Evolutionary conservation across 2,329 filamentous ascomycete species (phyloP).

Genomic region (Hysterium pulicare): DNA sequence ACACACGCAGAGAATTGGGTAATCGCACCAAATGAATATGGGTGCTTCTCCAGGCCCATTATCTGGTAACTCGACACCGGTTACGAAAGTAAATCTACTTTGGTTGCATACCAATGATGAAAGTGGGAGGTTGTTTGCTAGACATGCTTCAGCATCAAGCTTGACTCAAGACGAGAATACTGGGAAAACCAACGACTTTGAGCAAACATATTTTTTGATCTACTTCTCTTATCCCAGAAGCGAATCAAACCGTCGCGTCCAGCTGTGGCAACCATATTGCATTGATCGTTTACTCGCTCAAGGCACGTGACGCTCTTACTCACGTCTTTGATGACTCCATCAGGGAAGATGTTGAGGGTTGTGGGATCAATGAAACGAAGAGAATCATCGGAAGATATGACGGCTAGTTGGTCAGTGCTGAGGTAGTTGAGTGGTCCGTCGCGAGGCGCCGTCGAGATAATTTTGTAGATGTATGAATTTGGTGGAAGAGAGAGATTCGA

Average conservation of each 20-base stretch:
- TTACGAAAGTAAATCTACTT: constrained; percentile 59
- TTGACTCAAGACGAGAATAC: background rate
- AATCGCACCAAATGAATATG: constrained; percentile 34
- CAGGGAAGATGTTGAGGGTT: constrained; percentile 52
- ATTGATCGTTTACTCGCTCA: constrained; percentile 51
- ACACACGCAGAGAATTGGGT: background rate
- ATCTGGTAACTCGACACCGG: constrained; percentile 65
- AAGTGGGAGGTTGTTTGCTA: constrained; percentile 54
- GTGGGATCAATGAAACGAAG: constrained; percentile 63
- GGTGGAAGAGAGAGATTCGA: constrained; percentile 26
- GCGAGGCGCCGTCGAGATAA: constrained; percentile 31
- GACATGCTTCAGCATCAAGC: constrained; percentile 14
- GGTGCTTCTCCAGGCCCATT: constrained; percentile 47
- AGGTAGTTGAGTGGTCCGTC: constrained; percentile 29
- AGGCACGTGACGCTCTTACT: constrained; percentile 65
- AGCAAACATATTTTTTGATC: constrained; percentile 42
- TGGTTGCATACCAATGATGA: constrained; percentile 62
- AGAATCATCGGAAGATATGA: constrained; percentile 68
- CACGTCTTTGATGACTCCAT: constrained; percentile 48
- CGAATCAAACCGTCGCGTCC: constrained; percentile 68
- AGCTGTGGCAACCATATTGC: constrained; percentile 61
- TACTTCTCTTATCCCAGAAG: constrained; percentile 63
- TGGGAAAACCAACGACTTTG: constrained; percentile 24
- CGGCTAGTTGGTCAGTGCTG: constrained; percentile 46
- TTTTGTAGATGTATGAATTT: constrained; percentile 39